A percentile compares a stretch with the other conserved stretches of the same genome.
Conservation (phyloP, 73 alveolate genomes). For the Loxodes magnus region DNA sequence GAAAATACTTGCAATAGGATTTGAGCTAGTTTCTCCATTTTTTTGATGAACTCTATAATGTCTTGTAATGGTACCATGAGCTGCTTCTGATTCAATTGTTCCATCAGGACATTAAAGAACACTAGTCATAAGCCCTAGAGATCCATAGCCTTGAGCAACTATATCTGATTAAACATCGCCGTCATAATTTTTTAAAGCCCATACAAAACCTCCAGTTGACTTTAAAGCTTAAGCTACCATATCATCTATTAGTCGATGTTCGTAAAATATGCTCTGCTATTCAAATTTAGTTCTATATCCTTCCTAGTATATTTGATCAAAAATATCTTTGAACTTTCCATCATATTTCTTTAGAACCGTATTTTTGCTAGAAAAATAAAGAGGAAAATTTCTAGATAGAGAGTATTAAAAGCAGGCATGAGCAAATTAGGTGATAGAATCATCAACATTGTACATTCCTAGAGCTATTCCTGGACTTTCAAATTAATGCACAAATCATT, state of each 20-base stretch:
- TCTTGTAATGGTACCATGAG: constrained; percentile 84
- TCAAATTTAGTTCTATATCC: constrained; percentile 41
- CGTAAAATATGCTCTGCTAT: constrained; percentile 24
- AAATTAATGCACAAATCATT: constrained; percentile 41
- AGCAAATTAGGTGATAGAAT: constrained; percentile 61
- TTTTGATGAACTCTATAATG: constrained; percentile 62
- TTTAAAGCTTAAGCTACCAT: constrained; percentile 54
- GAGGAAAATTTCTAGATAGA: constrained; percentile 43
- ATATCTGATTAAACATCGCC: constrained; percentile 77
- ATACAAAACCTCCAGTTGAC: constrained; percentile 68
- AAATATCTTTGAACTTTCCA: constrained; percentile 64
- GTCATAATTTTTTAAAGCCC: constrained; percentile 86
- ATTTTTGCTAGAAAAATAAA: constrained; percentile 65
- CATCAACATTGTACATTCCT: constrained; percentile 80
- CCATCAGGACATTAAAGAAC: constrained; percentile 65
- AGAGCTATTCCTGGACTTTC: constrained; percentile 35
- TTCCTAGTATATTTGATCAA: constrained; percentile 41
- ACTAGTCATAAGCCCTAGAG: constrained; percentile 69
- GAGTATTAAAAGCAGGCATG: constrained; percentile 61
- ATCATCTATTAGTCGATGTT: constrained; percentile 55
- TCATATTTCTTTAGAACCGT: constrained; percentile 72
- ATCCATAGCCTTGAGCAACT: constrained; percentile 78
- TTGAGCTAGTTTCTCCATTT: constrained; percentile 71
- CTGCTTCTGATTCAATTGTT: constrained; percentile 73
- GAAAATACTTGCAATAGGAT: constrained; percentile 67